These are phyloP conservation scores for Aureobasidium sp. DNA, from an alignment of 2,329 filamentous ascomycete species.

Conservation along the genomic window DNA sequence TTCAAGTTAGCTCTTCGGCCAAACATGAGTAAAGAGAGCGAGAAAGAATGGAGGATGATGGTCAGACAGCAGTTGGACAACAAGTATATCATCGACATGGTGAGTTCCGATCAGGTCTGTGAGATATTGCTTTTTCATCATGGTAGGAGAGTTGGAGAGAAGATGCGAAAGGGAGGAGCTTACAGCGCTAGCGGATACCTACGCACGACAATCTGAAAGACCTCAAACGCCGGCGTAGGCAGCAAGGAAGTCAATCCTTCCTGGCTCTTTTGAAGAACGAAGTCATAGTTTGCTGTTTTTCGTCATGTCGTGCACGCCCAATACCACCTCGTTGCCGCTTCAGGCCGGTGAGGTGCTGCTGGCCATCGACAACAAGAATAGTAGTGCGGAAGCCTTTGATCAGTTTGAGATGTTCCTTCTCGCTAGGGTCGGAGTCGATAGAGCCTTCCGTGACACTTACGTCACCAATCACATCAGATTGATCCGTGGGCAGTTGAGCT, in stretches of 20 bases:
- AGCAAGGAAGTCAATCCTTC: constrained; percentile 26
- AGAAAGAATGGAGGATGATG: constrained; percentile 16
- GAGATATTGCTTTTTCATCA: constrained; percentile 56
- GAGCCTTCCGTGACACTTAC: constrained; percentile 4
- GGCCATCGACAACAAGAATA: constrained; percentile 60
- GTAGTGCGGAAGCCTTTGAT: constrained; percentile 40
- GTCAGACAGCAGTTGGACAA: constrained; percentile 83
- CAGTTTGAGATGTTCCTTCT: background rate
- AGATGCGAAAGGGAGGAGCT: constrained; percentile 21
- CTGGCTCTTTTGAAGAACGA: constrained; percentile 65
- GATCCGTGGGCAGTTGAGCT: background rate
- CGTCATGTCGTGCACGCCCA: constrained; percentile 69
- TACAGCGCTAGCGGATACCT: constrained; percentile 20
- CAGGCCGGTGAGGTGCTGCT: constrained; percentile 63
- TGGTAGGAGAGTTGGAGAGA: constrained; percentile 25
- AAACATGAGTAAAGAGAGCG: background rate
- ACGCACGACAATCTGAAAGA: background rate
- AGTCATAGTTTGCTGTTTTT: constrained; percentile 66
- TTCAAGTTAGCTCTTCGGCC: constrained; percentile 9
- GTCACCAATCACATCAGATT: background rate
- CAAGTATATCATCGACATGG: constrained; percentile 56
- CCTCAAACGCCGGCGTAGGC: background rate
- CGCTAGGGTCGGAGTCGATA: background rate
- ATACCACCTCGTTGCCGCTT: constrained; percentile 78
- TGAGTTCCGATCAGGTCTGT: constrained; percentile 78